These are phyloP conservation scores for Paramecium primaurelia DNA, from an alignment of 73 alveolate species.

Conservation along the genomic window DNA sequence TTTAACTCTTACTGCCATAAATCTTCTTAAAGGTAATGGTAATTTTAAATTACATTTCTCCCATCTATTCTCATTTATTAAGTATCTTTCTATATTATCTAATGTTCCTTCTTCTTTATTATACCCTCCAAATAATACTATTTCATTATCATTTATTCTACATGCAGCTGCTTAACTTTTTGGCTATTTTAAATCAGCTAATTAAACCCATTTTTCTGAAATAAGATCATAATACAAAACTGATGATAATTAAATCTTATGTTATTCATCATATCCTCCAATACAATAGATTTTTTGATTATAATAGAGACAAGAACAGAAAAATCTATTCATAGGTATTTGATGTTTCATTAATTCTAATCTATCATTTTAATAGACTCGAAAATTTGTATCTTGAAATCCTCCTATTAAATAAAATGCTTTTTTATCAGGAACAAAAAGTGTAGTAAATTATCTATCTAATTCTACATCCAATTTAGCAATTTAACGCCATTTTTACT, in stretches of 20 bases:
- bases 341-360: conserved; percentile 67
- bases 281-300: conserved; percentile 85
- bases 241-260: conserved; percentile 79
- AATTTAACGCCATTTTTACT: conserved; percentile 89
- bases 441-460: conserved; percentile 82
- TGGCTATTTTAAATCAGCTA: conserved; percentile 80
- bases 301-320: conserved; percentile 75
- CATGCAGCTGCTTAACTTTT: conserved; percentile 84
- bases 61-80: conserved; percentile 77
- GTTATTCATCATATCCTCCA: conserved; percentile 93
- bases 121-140: conserved; percentile 95
- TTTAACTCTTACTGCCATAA: conserved; percentile 82
- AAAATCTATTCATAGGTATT: conserved; percentile 85
- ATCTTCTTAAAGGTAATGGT: conserved; percentile 93
- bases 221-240: conserved; percentile 81
- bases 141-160: conserved; percentile 81
- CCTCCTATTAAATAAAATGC: conserved; percentile 91
- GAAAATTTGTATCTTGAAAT: conserved; percentile 73
- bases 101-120: conserved; percentile 94
- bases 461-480: conserved; percentile 88
- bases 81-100: conserved; percentile 86
- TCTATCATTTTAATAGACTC: conserved; percentile 75
- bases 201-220: conserved; percentile 81
- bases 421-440: conserved; percentile 71
- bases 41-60: conserved; percentile 75